Conservation (phyloP, 345 rosid genomes). For the Hibiscus syriacus region DNA sequence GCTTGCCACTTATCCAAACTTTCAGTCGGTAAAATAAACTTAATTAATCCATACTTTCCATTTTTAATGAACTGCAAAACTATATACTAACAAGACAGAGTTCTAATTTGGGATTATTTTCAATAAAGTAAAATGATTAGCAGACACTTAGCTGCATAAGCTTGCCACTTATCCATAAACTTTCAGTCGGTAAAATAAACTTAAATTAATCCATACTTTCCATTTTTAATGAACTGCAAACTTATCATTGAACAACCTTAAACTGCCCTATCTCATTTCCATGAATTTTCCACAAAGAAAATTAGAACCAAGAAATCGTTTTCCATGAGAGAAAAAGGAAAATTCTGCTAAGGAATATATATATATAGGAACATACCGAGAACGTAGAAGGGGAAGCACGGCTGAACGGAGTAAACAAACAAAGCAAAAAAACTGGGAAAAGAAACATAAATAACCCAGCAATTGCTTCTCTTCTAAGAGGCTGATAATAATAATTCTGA, state of each 20-base stretch:
- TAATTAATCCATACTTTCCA: slow-evolving; percentile 1
- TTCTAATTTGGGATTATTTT: slow-evolving; percentile 3
- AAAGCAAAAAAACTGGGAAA: slow-evolving; percentile 32
- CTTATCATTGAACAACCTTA: not conserved
- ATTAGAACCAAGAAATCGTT: slow-evolving; percentile 8
- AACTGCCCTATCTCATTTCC: slow-evolving; percentile 5
- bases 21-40: not conserved
- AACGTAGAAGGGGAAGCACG: slow-evolving; percentile 43
- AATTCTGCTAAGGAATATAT: slow-evolving; percentile 4
- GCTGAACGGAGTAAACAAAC: slow-evolving; percentile 35
- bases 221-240: slow-evolving; percentile 2
- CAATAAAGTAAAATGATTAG: slow-evolving; percentile 5
- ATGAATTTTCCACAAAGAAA: not conserved
- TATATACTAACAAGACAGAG: slow-evolving; percentile 5
- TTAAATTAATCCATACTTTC: not conserved
- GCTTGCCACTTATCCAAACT: slow-evolving; percentile 4
- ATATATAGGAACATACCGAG: slow-evolving; percentile 26
- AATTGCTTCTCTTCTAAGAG: slow-evolving; percentile 26
- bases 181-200: not conserved
- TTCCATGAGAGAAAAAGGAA: not conserved
- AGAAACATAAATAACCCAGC: slow-evolving; percentile 36
- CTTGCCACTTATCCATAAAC: slow-evolving; percentile 5
- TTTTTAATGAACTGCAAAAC: slow-evolving; percentile 3
- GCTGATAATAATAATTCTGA: slow-evolving; percentile 8
- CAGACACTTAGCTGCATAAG: not conserved